Evolutionary conservation across 2,329 filamentous ascomycete genomes (phyloP).

Genomic region (Exophiala bonariae): DNA sequence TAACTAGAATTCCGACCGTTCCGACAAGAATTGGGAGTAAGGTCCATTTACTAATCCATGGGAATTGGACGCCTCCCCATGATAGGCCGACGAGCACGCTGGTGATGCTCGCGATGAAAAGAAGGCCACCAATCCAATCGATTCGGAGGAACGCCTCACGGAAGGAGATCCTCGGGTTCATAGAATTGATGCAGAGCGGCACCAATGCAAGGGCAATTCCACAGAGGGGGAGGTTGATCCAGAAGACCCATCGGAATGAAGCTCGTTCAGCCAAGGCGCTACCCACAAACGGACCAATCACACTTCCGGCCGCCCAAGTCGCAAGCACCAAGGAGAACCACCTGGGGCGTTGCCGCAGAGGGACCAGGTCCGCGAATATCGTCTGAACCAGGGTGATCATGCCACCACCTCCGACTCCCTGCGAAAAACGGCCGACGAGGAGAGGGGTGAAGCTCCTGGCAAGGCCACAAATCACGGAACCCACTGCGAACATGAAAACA

Average conservation of each 20-base stretch:
- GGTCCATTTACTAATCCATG: conserved; percentile 41
- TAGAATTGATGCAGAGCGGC: conserved; percentile 36
- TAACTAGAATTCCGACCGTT: conserved; percentile 28
- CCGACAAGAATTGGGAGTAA: conserved; percentile 42
- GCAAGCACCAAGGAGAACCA: conserved; percentile 33
- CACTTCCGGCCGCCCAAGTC: conserved; percentile 33
- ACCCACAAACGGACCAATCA: conserved; percentile 37
- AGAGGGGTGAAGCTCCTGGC: conserved; percentile 47
- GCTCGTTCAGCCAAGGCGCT: conserved; percentile 37
- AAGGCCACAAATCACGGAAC: conserved; percentile 54
- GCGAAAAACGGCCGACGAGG: conserved; percentile 56
- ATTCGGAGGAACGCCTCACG: conserved; percentile 28
- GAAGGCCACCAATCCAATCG: conserved; percentile 44
- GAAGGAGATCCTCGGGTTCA: conserved; percentile 28
- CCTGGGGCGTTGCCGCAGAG: conserved; percentile 32
- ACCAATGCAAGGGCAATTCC: conserved; percentile 23
- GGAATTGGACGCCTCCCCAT: conserved; percentile 42
- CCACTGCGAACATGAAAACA: conserved; percentile 51
- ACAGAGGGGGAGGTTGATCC: conserved; percentile 41
- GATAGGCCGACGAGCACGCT: conserved; percentile 43
- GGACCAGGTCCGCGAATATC: conserved; percentile 52
- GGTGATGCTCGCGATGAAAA: conserved; percentile 40
- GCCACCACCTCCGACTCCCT: conserved; percentile 54
- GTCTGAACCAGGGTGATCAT: conserved; percentile 47
- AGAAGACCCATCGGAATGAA: conserved; percentile 38